Percentiles rank a stretch among this genome's conserved stretches.
phyloP scores from a whole-genome alignment of 2,329 filamentous ascomycete species.

The Cordyceps fumosorosea region DNA sequence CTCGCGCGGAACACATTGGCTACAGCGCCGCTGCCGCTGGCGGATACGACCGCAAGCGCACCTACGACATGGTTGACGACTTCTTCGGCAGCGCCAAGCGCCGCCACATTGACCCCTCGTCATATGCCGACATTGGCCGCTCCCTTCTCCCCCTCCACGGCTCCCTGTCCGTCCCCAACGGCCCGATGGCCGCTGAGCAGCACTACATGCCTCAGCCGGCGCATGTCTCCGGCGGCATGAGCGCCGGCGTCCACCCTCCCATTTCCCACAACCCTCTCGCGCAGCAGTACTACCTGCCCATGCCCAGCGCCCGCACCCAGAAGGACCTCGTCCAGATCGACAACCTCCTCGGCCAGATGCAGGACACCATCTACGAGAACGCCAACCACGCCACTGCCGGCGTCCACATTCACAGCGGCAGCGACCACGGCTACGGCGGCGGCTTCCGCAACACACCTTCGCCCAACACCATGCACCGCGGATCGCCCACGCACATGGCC shows the following conservation, averaged over 20 bases:
- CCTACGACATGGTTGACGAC: slow-evolving; percentile 83
- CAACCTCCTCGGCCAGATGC: slow-evolving; percentile 91
- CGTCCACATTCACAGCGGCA: slow-evolving; percentile 62
- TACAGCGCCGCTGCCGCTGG: slow-evolving; percentile 43
- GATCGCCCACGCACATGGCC: slow-evolving; percentile 26
- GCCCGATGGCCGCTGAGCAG: slow-evolving; percentile 36
- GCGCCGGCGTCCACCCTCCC: slow-evolving; percentile 46
- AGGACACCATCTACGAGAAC: slow-evolving; percentile 92
- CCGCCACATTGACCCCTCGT: slow-evolving; percentile 78
- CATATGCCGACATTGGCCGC: slow-evolving; percentile 88
- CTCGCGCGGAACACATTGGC: slow-evolving; percentile 56
- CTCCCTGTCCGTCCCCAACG: slow-evolving; percentile 55
- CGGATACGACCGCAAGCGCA: slow-evolving; percentile 71
- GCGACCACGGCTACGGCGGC: slow-evolving; percentile 54
- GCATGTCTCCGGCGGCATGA: slow-evolving; percentile 39
- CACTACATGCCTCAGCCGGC: slow-evolving; percentile 47
- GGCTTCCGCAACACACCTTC: slow-evolving; percentile 51
- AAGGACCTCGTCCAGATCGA: slow-evolving; percentile 91
- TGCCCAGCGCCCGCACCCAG: slow-evolving; percentile 85
- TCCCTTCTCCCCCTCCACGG: slow-evolving; percentile 77
- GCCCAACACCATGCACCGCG: slow-evolving; percentile 36
- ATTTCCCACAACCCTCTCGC: slow-evolving; percentile 50
- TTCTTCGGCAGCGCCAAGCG: slow-evolving; percentile 93
- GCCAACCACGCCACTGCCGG: slow-evolving; percentile 75
- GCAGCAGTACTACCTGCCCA: slow-evolving; percentile 81